Conservation (phyloP, 1,284 basidiomycete genomes). For the Sporisorium graminicola region DNA sequence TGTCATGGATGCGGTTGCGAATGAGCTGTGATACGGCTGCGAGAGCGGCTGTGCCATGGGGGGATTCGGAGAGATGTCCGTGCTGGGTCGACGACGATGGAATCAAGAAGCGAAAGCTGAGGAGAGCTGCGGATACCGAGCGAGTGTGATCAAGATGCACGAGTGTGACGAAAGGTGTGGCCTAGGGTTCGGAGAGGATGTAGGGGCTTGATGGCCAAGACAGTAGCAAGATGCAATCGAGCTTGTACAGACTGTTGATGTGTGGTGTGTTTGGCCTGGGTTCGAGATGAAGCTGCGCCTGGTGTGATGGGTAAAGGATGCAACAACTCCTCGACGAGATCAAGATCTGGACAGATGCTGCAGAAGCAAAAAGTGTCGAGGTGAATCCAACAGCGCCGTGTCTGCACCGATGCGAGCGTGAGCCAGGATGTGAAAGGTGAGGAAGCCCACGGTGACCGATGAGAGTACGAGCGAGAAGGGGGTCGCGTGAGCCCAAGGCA, state of each 20-base stretch:
- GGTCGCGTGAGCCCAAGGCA: not conserved
- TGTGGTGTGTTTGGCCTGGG: not conserved
- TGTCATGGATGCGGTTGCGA: slow-evolving; percentile 57
- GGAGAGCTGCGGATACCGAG: not conserved
- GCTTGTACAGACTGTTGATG: not conserved
- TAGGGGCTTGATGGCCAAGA: not conserved
- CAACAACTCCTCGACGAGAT: not conserved
- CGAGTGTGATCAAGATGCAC: not conserved
- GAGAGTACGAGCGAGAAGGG: not conserved
- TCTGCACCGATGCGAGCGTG: slow-evolving; percentile 5
- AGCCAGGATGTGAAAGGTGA: not conserved
- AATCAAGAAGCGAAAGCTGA: not conserved
- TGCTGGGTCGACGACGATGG: not conserved
- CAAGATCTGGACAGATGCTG: not conserved
- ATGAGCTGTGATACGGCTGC: slow-evolving; percentile 47
- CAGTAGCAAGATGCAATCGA: not conserved
- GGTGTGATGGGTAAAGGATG: not conserved
- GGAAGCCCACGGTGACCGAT: not conserved
- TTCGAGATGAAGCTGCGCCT: not conserved
- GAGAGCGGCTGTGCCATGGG: slow-evolving; percentile 35
- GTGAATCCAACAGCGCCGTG: not conserved
- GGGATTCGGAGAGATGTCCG: not conserved
- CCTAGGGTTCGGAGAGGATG: not conserved
- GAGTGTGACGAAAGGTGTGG: not conserved
- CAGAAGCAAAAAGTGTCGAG: not conserved